Base-by-base conservation (phyloP, 2,329 filamentous ascomycete genomes). In the Xylariomycetidae sp. region DNA sequence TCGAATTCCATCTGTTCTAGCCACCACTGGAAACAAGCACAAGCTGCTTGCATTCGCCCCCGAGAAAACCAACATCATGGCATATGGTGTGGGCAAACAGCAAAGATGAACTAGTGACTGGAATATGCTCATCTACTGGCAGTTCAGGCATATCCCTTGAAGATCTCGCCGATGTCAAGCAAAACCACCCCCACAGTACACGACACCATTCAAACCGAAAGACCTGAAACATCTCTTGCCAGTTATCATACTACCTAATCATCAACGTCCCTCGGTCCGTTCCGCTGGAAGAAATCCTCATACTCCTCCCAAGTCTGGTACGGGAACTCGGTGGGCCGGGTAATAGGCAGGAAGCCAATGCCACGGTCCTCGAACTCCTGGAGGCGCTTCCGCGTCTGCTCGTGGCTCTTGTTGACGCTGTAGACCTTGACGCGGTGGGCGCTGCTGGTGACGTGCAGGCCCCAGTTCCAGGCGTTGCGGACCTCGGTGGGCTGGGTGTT, bases 401-500 rank as follows among this genome's bases (percentile, higher is more conserved):
- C 62, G 22, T 59, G 65, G 2, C 56, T 61, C 44, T 58, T 65
- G 54, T 82, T 82, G 32, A 82, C 67, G 44, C 76, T 81, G 53
- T 80, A 82, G 6, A 81, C 54, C 31, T 65, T 70, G 44, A 82
- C 64, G 2, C 74, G 63, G 40, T 82, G 79, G 36, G 72, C 77
- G 1, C 68, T 75, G 6, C 67, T 73, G 0, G 77, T 82, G 4
- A 82, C 76, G 47, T 82, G 78, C 14, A 82, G 55, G 12, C 72
- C 77, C 75, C 76, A 82, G 47, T 82, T 82, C 69, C 66, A 80
- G 0, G 71, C 61, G 5, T 66, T 63, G 10, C 75, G 58, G 0
- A 78, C 67, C 39, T 64, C 63, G 0, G 67, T 62, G 0, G 75
- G 74, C 45, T 80, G 76, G 0, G 74, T 79, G 39, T 80, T 79